Conservation (phyloP, 768 basidiomycete genomes). For the Daedaleopsis sinensis region DNA sequence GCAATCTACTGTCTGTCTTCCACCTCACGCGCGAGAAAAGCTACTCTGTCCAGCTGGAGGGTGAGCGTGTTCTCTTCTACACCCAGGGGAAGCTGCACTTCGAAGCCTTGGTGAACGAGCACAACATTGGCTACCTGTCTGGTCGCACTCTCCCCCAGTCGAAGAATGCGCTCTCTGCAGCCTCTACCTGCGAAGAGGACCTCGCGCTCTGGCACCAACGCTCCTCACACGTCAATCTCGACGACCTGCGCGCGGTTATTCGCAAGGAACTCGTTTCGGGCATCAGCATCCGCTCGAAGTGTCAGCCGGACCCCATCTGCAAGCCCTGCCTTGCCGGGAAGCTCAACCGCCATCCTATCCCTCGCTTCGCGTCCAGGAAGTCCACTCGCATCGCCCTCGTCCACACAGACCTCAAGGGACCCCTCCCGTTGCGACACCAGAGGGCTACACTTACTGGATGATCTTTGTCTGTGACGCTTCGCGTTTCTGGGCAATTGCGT, state of each 20-base stretch:
- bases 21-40: too few relatives aligned
- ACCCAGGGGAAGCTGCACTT: too few relatives aligned
- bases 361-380: conserved; percentile 11
- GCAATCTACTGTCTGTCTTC: too few relatives aligned
- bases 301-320: conserved; percentile 34
- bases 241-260: conserved; percentile 19
- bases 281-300: conserved; percentile 24
- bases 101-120: too few relatives aligned
- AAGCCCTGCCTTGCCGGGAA: conserved; percentile 38
- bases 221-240: conserved; percentile 32
- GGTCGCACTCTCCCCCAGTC: too few relatives aligned
- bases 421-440: too few relatives aligned
- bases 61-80: too few relatives aligned
- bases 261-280: conserved; percentile 26
- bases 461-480: too few relatives aligned
- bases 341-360: conserved; percentile 15
- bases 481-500: too few relatives aligned
- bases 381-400: background rate
- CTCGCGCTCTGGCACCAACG: conserved; percentile 27
- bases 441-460: too few relatives aligned
- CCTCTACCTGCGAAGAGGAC: conserved; percentile 29
- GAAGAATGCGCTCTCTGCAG: conserved; percentile 8
- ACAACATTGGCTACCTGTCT: too few relatives aligned
- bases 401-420: conserved; percentile 4
- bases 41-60: too few relatives aligned